Evolutionary conservation across 495 filamentous ascomycete species (phyloP).

Genomic region (Hyaloscypha variabilis): DNA sequence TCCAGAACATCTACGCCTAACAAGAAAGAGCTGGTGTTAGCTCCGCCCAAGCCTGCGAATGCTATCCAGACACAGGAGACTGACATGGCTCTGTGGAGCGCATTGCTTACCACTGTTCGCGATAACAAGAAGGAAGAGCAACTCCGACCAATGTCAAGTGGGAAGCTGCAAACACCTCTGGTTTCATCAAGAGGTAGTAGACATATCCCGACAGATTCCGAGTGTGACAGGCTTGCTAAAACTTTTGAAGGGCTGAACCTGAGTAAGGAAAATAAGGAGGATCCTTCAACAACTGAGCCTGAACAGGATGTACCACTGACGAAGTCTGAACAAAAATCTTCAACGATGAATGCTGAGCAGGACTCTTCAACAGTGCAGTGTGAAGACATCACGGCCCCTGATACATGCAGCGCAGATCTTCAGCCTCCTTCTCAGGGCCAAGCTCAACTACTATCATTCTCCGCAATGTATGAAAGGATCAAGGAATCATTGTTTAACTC

Average conservation of each 20-base stretch:
- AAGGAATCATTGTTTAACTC: neutral
- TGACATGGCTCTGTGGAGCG: neutral
- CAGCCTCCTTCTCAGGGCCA: neutral
- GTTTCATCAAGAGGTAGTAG: neutral
- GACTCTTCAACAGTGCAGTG: neutral
- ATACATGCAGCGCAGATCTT: neutral
- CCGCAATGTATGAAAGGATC: neutral
- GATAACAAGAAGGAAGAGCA: neutral
- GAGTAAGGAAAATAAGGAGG: neutral
- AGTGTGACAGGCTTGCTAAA: slow-evolving; percentile 18
- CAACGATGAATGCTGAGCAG: too few species aligned
- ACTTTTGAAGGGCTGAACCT: slow-evolving; percentile 14
- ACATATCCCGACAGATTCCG: slow-evolving; percentile 18
- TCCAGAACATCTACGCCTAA: neutral
- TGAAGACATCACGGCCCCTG: neutral
- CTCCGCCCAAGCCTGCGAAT: neutral
- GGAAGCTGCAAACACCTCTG: neutral
- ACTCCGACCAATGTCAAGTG: neutral
- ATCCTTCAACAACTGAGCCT: neutral
- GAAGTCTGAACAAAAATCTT: too few species aligned
- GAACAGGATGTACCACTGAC: neutral
- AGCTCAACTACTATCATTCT: neutral
- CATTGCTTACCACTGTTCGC: neutral
- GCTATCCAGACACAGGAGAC: neutral
- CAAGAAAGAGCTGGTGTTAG: neutral